phyloP scores from a whole-genome alignment of 345 rosid genomes.

The Excoecaria cochinchinensis region DNA sequence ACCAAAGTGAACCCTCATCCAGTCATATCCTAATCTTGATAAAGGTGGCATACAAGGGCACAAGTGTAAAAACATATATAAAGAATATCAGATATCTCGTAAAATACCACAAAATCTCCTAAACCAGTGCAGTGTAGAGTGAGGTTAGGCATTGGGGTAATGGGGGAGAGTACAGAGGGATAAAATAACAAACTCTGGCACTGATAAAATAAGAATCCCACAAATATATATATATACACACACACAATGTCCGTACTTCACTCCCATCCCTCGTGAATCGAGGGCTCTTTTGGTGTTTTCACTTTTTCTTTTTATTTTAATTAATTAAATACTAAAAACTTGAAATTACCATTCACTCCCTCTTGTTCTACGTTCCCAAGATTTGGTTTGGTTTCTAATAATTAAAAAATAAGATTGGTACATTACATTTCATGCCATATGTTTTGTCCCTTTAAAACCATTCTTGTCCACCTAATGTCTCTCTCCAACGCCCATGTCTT shows the following conservation, averaged over 20 bases:
- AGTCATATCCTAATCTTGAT: constrained; percentile 2
- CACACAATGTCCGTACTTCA: constrained; percentile 23
- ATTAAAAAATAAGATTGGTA: constrained; percentile 8
- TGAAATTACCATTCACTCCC: not conserved
- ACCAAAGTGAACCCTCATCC: not conserved
- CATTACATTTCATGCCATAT: constrained; percentile 42
- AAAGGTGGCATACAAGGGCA: constrained; percentile 14
- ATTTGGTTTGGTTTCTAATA: not conserved
- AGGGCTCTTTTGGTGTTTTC: constrained; percentile 20
- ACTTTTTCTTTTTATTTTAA: not conserved
- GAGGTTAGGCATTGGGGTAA: not conserved
- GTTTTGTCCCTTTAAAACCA: constrained; percentile 54
- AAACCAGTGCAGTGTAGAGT: too few species aligned
- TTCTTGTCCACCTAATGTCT: constrained; percentile 42
- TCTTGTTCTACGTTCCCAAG: constrained; percentile 13
- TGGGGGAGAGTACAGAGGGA: constrained; percentile 31
- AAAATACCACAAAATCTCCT: too few species aligned
- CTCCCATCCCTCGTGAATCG: constrained; percentile 44
- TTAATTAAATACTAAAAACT: too few species aligned
- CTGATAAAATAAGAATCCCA: constrained; percentile 22
- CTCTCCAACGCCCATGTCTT: constrained; percentile 35
- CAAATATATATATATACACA: not conserved
- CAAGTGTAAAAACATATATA: constrained; percentile 1
- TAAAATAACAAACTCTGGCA: constrained; percentile 45
- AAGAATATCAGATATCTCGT: not conserved